Evolutionary conservation across 2,329 filamentous ascomycete species (phyloP), one percentile per base, ranked within the genome.

Genomic region (Aspergillus felis): DNA sequence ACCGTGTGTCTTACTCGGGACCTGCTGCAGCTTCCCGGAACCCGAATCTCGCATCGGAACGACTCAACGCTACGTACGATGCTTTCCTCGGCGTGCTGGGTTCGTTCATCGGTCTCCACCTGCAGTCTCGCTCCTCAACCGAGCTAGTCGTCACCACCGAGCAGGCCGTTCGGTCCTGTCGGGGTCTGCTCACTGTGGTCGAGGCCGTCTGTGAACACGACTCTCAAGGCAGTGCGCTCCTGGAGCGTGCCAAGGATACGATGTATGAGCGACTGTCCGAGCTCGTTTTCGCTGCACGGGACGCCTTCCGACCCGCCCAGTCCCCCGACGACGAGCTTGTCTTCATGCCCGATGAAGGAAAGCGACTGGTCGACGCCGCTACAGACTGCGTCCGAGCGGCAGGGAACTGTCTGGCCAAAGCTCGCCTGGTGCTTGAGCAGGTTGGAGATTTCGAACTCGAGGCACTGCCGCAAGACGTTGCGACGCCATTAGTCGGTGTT

Each of bases 371-470:
- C 32, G 81, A 84, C 59, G 90, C 91, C 22, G 92, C 92, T 8
- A 96, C 92, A 6, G 87, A 85, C 58, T 97, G 92, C 70, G 92
- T 99, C 27, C 88, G 91, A 64, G 89, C 91, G 24, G 92, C 92
- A 48, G 93, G 93, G 44, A 92, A 96, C 65, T 97, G 93, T 73
- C 89, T 96, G 22, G 87, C 89, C 6, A 93, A 92, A 75, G 89
- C 92, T 10, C 91, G 91, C 67, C 82, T 85, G 70, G 86, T 95
- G 48, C 88, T 99, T 57, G 92, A 96, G 74, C 84, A 89, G 59
- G 91, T 94, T 61, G 92, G 92, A 22, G 92, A 96, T 72, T 96
- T 96, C 63, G 92, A 96, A 72, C 86, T 92, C 64, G 85, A 89
- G 63, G 70, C 77, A 41, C 61, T 76, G 42, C 73, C 79, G 29